Evolutionary conservation across 2,329 filamentous ascomycete species (phyloP), one percentile per base, ranked within the genome.

Genomic region (Verticillium longisporum): DNA sequence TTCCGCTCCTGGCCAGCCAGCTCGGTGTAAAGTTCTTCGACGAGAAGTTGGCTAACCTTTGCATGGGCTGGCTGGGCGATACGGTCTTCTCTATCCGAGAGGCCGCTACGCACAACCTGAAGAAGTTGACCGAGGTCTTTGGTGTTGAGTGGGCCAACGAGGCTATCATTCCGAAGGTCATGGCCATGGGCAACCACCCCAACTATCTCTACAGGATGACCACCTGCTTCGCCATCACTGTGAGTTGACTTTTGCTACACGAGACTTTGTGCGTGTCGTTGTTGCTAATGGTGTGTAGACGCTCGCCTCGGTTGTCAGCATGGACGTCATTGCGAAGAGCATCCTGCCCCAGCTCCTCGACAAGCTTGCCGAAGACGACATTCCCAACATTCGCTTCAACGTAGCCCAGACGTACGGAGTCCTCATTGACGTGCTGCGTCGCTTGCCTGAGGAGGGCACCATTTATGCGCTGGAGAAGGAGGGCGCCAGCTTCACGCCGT

Each of bases 151-250:
- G 95, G 95, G 94, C 95, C 54, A 96, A 89, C 75, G 91, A 93
- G 73, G 92, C 93, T 56, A 99, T 99, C 71, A 96, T 99, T 69
- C 95, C 95, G 63, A 98, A 98, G 81, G 95, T 99, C 66, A 95
- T 97, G 84, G 91, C 90, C 41, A 98, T 99, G 95, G 95, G 95
- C 63, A 91, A 92, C 72, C 95, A 99, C 75, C 92, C 94, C 64
- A 99, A 99, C 80, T 99, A 99, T 75, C 88, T 99, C 59, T 99
- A 99, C 84, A 87, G 95, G 74, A 99, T 99, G 95, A 99, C 95
- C 10, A 99, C 95, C n/a, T 98, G 94, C 80, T 99, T 99, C 75
- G 95, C 95, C 64, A 96, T 99, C 67, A 94, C 92, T 69, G 95
- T 99, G 84, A 82, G 91, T 84, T 10, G 2, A n/a, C 11, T 11